Evolutionary conservation across 495 filamentous ascomycete genomes (phyloP), one percentile per base, ranked within the genome.

Genomic region (Achaetomiella virescens): DNA sequence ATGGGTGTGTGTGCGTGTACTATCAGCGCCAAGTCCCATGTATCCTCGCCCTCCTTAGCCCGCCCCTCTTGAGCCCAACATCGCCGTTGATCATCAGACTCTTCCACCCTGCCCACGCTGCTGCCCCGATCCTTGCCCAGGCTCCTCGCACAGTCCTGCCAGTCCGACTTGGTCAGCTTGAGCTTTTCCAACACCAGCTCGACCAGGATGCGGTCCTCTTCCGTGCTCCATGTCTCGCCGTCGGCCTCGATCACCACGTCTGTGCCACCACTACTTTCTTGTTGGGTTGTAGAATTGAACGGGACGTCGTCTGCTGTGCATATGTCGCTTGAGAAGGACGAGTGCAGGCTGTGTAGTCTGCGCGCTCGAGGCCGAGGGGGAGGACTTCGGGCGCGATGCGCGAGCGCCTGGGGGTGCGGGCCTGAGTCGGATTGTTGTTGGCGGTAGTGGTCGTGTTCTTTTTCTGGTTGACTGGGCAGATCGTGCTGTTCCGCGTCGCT

Each of bases 121-220:
- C 81, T 85, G 18, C 75, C 73, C n/a, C 81, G 70, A 62, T 87
- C 83, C 65, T 82, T 86, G 20, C 82, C 81, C 53, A 91, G 74
- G 59, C 74, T 80, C 42, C 80, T 74, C 52, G 87, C 87, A 71
- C 87, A 91, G 54, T 90, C 87, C 44, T 89, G 84, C 88, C 86
- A 90, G 54, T 91, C 86, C 50, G 75, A 79, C 67, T 83, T 84
- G 40, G 81, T 82, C 22, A 91, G 81, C 57, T 81, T 81, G 47
- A 90, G 78, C 64, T 89, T 91, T 63, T 86, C 83, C 2, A 91
- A 74, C 31, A 91, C 86, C 25, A 89, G 72, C 63, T 88, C 81
- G 22, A 91, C 80, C 6, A 92, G 74, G 21, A 83, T 78, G 48
- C 84, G 74, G 67, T 91, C 87, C 59, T 90, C 84, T 46, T 85